phyloP scores from a whole-genome alignment of 768 basidiomycete genomes.

The Auriculariales sp. region DNA sequence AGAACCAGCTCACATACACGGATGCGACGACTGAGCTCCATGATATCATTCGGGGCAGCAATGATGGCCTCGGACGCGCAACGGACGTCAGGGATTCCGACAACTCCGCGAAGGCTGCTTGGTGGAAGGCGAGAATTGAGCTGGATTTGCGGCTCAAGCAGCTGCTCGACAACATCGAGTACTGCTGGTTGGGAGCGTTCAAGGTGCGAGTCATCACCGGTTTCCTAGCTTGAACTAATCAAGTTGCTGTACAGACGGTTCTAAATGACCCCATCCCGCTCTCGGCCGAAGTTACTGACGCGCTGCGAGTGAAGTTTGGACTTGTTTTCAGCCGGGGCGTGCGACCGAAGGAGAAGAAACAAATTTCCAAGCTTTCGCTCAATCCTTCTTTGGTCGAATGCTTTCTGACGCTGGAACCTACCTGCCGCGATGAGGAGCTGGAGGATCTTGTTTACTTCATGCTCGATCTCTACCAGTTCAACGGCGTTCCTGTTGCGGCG shows the following conservation, averaged over 20 bases:
- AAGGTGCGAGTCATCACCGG: conserved; percentile 48
- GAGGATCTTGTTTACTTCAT: conserved; percentile 93
- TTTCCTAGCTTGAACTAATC: neutral
- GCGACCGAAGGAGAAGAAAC: conserved; percentile 38
- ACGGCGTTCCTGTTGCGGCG: conserved; percentile 75
- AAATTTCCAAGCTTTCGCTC: conserved; percentile 36
- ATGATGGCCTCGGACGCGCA: conserved; percentile 61
- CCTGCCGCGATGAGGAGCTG: conserved; percentile 82
- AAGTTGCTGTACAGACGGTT: conserved; percentile 36
- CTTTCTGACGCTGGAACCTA: conserved; percentile 69
- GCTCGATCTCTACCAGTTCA: conserved; percentile 86
- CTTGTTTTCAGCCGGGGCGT: conserved; percentile 57
- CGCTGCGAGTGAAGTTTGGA: conserved; percentile 57
- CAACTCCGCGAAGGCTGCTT: conserved; percentile 50
- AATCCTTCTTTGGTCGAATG: conserved; percentile 71
- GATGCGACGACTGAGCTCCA: conserved; percentile 57
- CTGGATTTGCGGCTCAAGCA: conserved; percentile 67
- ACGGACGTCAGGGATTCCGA: conserved; percentile 48
- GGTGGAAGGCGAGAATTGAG: conserved; percentile 74
- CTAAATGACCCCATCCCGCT: conserved; percentile 32
- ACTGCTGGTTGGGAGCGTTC: conserved; percentile 94
- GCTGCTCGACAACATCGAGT: conserved; percentile 76
- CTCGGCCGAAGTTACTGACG: conserved; percentile 30
- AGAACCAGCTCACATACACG: conserved; percentile 52
- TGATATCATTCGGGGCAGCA: conserved; percentile 68